Conservation (phyloP, 2,329 filamentous ascomycete species). For the Calonectria pseudoturangicola region DNA sequence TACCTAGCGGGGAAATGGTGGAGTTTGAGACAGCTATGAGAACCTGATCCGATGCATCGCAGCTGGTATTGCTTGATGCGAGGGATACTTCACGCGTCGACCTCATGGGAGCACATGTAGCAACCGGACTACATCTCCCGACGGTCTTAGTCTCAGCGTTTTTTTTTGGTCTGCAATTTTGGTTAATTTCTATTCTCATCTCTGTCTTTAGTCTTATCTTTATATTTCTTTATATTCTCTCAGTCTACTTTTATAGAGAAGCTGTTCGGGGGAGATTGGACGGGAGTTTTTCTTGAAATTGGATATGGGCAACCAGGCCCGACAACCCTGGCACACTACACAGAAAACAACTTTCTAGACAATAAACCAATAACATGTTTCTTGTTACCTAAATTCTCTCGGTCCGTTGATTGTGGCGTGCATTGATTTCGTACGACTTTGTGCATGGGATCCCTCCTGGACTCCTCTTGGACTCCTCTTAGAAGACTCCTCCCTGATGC, state of each 20-base stretch:
- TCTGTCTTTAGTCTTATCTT: constrained; percentile 3
- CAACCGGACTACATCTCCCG: constrained; percentile 33
- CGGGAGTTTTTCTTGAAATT: constrained; percentile 25
- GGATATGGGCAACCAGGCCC: constrained; percentile 20
- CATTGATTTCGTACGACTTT: constrained; percentile 10
- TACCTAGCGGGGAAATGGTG: constrained; percentile 15
- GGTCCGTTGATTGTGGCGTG: background rate
- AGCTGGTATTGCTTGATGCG: constrained; percentile 41
- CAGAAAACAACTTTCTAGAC: constrained; percentile 21
- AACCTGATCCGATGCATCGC: constrained; percentile 34
- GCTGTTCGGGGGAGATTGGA: constrained; percentile 16
- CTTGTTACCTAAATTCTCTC: constrained; percentile 10
- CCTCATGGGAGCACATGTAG: constrained; percentile 36
- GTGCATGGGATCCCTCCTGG: background rate
- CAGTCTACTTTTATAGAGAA: constrained; percentile 6
- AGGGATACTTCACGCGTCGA: constrained; percentile 36
- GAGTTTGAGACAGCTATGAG: constrained; percentile 1
- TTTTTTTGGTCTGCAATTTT: constrained; percentile 17
- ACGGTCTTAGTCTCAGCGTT: constrained; percentile 24
- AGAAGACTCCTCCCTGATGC: background rate
- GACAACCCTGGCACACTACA: constrained; percentile 24
- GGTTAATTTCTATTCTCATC: constrained; percentile 24
- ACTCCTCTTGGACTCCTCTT: background rate
- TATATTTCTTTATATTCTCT: background rate
- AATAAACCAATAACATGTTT: constrained; percentile 21